These are phyloP conservation scores for Leishmania guyanensis DNA, from an alignment of 208 protist genomes.

Conservation along the genomic window DNA sequence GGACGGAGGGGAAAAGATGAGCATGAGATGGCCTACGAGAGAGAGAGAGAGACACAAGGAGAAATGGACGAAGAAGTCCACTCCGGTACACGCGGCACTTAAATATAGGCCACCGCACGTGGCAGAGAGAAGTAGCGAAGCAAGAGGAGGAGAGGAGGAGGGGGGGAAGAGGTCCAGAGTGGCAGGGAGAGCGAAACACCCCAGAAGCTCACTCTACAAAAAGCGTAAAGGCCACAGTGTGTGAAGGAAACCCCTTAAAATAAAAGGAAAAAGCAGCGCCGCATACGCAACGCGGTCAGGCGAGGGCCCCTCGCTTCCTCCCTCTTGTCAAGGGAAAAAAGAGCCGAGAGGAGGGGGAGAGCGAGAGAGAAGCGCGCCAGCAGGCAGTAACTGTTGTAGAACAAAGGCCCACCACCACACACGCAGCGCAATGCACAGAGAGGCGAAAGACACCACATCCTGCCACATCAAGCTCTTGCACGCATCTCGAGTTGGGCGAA, in stretches of 20 bases:
- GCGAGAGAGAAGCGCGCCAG: not conserved
- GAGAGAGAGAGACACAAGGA: not conserved
- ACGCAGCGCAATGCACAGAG: not conserved
- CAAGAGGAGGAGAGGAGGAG: not conserved
- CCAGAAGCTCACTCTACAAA: not conserved
- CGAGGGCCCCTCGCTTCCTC: not conserved
- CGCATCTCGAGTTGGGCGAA: not conserved
- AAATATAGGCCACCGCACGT: not conserved
- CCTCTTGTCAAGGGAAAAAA: not conserved
- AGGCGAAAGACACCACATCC: not conserved
- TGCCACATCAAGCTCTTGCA: not conserved
- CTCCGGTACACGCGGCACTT: not conserved
- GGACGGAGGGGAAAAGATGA: too few relatives aligned
- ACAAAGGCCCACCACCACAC: not conserved
- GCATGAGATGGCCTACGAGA: too few relatives aligned
- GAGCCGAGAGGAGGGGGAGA: not conserved
- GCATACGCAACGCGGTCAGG: not conserved
- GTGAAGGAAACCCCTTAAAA: not conserved
- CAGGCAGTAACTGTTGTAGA: not conserved
- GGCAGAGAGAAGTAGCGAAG: not conserved
- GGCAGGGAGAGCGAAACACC: not conserved
- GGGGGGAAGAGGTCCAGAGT: not conserved
- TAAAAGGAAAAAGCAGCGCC: slow-evolving; percentile 3
- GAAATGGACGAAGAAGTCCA: not conserved
- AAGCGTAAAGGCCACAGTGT: not conserved